Evolutionary conservation across 345 rosid genomes (phyloP), one percentile per base, ranked within the genome.

Genomic region (Durio zibethinus): DNA sequence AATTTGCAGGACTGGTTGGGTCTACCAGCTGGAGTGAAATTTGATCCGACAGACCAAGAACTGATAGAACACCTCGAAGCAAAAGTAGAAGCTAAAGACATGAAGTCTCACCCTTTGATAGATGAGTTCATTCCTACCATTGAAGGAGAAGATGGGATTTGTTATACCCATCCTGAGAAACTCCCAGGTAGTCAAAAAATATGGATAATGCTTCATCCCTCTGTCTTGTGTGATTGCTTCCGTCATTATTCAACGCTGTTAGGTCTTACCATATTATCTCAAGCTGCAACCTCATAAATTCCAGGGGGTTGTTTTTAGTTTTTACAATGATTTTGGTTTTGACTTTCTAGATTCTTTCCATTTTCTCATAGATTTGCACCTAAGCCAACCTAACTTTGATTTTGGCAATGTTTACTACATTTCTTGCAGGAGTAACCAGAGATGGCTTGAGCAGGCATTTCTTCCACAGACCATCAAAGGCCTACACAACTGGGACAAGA

Each of bases 81-180:
- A 59, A 92, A 96, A 82, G 99, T 88, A 21, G 94, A 89, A 82
- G 90, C 89, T 33, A 88, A 87, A 74, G 96, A 90, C 84, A 85
- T 87, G 88, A 96, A 85, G 70, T 91, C 99, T 78, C 99, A 96
- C 88, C 97, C 99, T 82, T 82, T 93, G 61, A 96, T 96, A 54
- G 94, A 96, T 83, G 99, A 96, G 88, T 96, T 96, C 81, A 93
- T 96, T 59, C 97, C 99, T 42, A 96, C 98, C 56, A 96, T 96
- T 77, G 93, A 96, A 88, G 99, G 98, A 21, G 99, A 96, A 85
- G 98, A 93, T 86, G 98, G 99, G 78, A 93, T 96, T 77, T 96
- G 99, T 85, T 96, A 96, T 79, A 93, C 99, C 87, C 99, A 96
- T 87, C 99, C 98, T 33, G 97, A 96, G 81, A 96, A 92, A 84